Base-by-base conservation (phyloP, 1,139 yeast genomes). In the Saccharomyces pastorianus region DNA sequence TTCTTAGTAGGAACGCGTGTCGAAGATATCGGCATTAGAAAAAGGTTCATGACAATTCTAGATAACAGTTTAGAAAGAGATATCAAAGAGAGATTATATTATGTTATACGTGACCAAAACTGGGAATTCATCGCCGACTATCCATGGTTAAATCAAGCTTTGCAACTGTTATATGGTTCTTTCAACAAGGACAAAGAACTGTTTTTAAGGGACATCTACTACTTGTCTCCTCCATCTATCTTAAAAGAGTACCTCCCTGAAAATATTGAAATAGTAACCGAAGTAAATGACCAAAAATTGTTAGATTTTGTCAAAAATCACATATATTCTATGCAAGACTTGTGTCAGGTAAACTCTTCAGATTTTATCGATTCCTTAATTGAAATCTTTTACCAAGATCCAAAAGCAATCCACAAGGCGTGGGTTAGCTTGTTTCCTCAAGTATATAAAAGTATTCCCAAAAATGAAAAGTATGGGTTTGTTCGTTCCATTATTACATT, bases 101-200 rank as follows among this genome's bases (percentile, higher is more conserved):
- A 93, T 64, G 84, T 93, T 8, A 79, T 95, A 34, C 78, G 93
- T 44, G 97, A 93, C 62, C 99, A 95, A 68, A 93, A 89, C 65
- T 95, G 99, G 99, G 99, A 95, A 68, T 86, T 80, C 63, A 76
- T 95, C 51, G 93, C 96, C 0, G 98, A 91, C 61, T 87, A 87
- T 64, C 90, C 91, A 51, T 95, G 99, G 99, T 73, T 91, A 58
- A 89, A 90, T 67, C 99, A 93, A 70, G 99, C 96, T 0, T 74
- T 89, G 44, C 98, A 93, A 67, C 72, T 95, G 47, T 73, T 95
- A 9, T 88, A 86, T 65, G 96, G 95, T 0, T 79, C 96, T 0
- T 81, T 89, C 61, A 85, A 84, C 55, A 70, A 70, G 48, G 79
- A 79, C 1, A 74, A 78, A 54, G 71, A 66, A 6, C 62, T 87